Evolutionary conservation across 306 rosid genomes (phyloP), one percentile per base, ranked within the genome.

Genomic region (Calophaca sinica): DNA sequence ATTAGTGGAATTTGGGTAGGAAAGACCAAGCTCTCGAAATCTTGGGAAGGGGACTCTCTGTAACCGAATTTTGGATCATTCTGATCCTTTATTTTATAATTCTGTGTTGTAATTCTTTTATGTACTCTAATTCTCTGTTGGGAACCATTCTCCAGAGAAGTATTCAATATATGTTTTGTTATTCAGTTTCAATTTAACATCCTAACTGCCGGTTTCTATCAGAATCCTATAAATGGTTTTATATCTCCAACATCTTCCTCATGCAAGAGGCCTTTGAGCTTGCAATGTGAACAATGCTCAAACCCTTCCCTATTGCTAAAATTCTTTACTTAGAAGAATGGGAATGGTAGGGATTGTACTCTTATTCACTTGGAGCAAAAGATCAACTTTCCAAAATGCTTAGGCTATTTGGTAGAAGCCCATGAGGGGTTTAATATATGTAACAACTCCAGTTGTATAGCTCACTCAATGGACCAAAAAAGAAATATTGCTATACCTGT

Each of bases 351-450:
- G 39, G 48, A 44, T 44, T 45, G 35, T 69, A 4, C 79, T 70
- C 9, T 32, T n/a, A 2, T 4, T 64, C 60, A 68, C 29, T 5
- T 49, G 10, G 73, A 39, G 46, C 49, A 31, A 66, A 62, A 45
- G 63, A 79, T 45, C 54, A 62, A 28, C 28, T 54, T 63, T 46
- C 68, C 52, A 28, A 7, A 72, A 63, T 72, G 45, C 38, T 41
- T 68, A 48, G 15, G 26, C 62, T 35, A 58, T 58, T 58, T 1
- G 53, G 46, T 77, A 59, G 70, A 69, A 32, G 72, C 72, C 73
- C 31, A 32, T 7, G 10, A 11, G 28, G 62, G 45, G 68, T 65
- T 73, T 57, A 7, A 48, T 66, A 29, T 73, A 39, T 53, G 33
- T 55, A 46, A 44, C 49, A 55, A 58, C 28, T 58, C 42, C 12